Evolutionary conservation across 495 filamentous ascomycete genomes (phyloP).

Genomic region (Aspergillus nidulans): DNA sequence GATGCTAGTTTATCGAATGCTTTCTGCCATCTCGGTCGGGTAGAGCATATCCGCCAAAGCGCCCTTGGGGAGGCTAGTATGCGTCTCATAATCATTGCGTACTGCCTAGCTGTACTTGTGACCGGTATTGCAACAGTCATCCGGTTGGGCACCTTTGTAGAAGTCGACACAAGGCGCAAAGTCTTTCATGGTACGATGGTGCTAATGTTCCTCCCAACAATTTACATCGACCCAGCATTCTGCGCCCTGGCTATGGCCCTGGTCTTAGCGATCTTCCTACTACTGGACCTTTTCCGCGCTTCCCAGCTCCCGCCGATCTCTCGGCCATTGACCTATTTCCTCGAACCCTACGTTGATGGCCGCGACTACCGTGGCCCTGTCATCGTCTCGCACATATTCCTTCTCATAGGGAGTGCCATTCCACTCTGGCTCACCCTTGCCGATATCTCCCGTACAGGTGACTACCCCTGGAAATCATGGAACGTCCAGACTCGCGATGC

Average conservation of each 20-base stretch:
- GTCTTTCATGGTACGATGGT: constrained; percentile 99
- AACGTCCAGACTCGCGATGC: constrained; percentile 65
- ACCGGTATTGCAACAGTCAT: constrained; percentile 70
- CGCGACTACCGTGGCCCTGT: constrained; percentile 89
- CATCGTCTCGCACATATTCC: constrained; percentile 91
- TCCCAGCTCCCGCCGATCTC: constrained; percentile 87
- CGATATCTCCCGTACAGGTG: constrained; percentile 51
- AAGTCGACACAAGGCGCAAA: constrained; percentile 96
- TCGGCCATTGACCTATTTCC: constrained; percentile 72
- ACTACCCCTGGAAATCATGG: constrained; percentile 62
- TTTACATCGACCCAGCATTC: constrained; percentile 81
- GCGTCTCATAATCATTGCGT: constrained; percentile 69
- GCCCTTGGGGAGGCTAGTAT: constrained; percentile 72
- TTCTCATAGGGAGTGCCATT: constrained; percentile 93
- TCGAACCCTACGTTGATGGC: constrained; percentile 92
- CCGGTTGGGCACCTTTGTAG: constrained; percentile 61
- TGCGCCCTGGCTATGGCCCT: constrained; percentile 70
- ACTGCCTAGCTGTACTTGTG: constrained; percentile 65
- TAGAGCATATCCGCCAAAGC: constrained; percentile 51
- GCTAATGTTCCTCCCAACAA: constrained; percentile 82
- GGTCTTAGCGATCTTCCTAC: constrained; percentile 73
- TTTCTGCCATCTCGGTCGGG: constrained; percentile 50
- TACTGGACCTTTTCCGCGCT: constrained; percentile 84
- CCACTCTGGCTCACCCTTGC: constrained; percentile 87
- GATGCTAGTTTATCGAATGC: constrained; percentile 24